Percentiles rank a stretch among this genome's conserved stretches.
phyloP scores from a whole-genome alignment of 2,329 filamentous ascomycete genomes.

The Bipolaris sorokiniana region DNA sequence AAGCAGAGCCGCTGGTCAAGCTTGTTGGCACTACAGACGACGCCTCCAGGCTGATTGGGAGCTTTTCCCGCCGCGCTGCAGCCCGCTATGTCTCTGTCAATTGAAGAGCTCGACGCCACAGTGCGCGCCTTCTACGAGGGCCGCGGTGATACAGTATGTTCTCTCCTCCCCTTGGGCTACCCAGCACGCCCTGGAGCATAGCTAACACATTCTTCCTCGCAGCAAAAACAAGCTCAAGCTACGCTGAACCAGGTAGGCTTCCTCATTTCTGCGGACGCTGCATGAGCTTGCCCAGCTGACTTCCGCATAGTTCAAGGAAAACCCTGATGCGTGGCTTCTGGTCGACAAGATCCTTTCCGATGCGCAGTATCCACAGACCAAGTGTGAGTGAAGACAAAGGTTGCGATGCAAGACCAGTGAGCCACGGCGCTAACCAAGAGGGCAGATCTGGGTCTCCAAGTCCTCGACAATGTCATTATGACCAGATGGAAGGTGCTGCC shows the following conservation, averaged over 20 bases:
- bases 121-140: constrained; percentile 98
- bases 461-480: constrained; percentile 97
- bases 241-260: constrained; percentile 83
- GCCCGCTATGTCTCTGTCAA: constrained; percentile 68
- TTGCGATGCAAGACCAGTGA: constrained; percentile 20
- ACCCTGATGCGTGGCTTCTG: constrained; percentile 95
- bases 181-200: constrained; percentile 38
- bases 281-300: constrained; percentile 23
- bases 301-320: constrained; percentile 86
- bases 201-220: constrained; percentile 45
- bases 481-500: constrained; percentile 98
- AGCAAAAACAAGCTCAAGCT: constrained; percentile 97
- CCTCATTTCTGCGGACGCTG: constrained; percentile 10
- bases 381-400: constrained; percentile 67
- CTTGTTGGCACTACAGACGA: constrained; percentile 31
- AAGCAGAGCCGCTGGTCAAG: constrained; percentile 18
- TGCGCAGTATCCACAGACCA: constrained; percentile 92
- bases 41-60: constrained; percentile 38
- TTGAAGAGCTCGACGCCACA: constrained; percentile 94
- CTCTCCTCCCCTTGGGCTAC: background rate
- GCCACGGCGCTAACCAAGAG: constrained; percentile 40
- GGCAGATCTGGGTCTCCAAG: constrained; percentile 88
- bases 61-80: constrained; percentile 41
- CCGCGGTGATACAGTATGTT: constrained; percentile 84
- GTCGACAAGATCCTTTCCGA: constrained; percentile 97